Evolutionary conservation across 129 eudicot species (phyloP), one percentile per base, ranked within the genome.

Genomic region (Chrysanthemum makinoi): DNA sequence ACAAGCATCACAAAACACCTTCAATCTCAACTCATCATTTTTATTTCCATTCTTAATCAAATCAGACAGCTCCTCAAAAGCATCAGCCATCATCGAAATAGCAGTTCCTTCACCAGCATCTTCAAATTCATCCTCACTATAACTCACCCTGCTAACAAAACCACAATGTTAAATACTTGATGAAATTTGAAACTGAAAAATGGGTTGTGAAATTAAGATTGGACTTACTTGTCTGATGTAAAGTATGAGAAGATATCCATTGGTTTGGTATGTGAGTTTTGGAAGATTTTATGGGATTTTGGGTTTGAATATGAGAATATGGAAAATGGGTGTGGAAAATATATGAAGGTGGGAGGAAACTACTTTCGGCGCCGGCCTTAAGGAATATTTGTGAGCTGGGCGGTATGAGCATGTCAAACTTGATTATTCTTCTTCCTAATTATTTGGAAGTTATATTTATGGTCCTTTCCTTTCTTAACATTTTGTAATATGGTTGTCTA

Each of bases 1-100:
- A 58, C 96, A 87, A 6, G 98, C 93, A 43, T 94, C 90, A 57
- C 96, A 94, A 22, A 94, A 89, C 19, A 88, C 82, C 79, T 89
- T 86, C 83, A 89, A 82, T 15, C 72, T 79, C 47, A 89, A 83
- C 68, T 93, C 90, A 1, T 66, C 72, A 35, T 64, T 77, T 22
- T 53, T 60, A 49, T 72, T 79, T 26, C 61, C 57, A 2, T 76
- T 61, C 50, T 83, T 71, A 43, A 93, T 70, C 62, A 61, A 50
- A 54, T 72, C 84, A 18, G 92, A 83, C 10, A 93, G 69, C n/a
- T 85, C 79, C 66, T 93, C 95, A 58, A 93, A 93, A 11, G 98
- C 91, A 57, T 80, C 86, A 4, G 89, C 93, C 24, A 89, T 81
- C 44, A 81, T 66, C 15, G 95, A 69, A 51, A 93, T 72, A 62